Evolutionary conservation across 225 moss, liverwort and hornwort species (phyloP), one percentile per base, ranked within the genome.

Genomic region (Bryum argenteum): DNA sequence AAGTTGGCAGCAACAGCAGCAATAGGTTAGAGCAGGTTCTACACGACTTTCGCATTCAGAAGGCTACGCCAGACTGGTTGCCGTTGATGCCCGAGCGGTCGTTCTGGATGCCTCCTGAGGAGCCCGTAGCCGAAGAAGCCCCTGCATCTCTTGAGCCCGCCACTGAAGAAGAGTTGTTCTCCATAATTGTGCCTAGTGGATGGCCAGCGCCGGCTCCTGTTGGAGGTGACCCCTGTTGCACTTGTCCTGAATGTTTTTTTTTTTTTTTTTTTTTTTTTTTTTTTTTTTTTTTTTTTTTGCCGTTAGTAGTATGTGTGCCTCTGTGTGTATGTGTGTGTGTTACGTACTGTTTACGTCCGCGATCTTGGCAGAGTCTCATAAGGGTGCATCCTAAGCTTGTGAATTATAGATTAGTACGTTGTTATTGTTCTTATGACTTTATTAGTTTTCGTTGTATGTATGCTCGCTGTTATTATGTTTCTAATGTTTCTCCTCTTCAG

Each of bases 151-250:
- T 88, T 16, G 89, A 93, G 41, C 81, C 81, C 45, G 77, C 79
- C 19, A 85, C 65, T 21, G 90, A 93, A 14, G 78, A 75, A 22
- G 90, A 93, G 83, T 45, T 89, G 63, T 83, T 93, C 42, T 89
- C 93, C 45, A 83, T 93, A 82, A 83, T 90, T 56, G 83, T 88
- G 85, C 93, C 90, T 26, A 93, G 83, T 82, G 93, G 90, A 24
- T 93, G 78, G 76, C 93, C 93, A 23, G 71, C 78, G 51, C 77
- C 86, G 51, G 73, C 79, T 15, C 81, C 90, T 54, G 81, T 63
- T 78, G 90, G 88, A 71, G 92, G 91, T 92, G 59, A 26, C 15
- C 12, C 14, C 38, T 48, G 58, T n/a, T 50, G 24, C 63, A n/a
- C 23, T 60, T 40, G 9, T 65, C 13, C 15, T 43, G 63, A 5